Percentiles rank a stretch among this genome's conserved stretches.
These are phyloP conservation scores for Metschnikowia vanudenii DNA, from an alignment of 805 yeast genomes.

Conservation along the genomic window DNA sequence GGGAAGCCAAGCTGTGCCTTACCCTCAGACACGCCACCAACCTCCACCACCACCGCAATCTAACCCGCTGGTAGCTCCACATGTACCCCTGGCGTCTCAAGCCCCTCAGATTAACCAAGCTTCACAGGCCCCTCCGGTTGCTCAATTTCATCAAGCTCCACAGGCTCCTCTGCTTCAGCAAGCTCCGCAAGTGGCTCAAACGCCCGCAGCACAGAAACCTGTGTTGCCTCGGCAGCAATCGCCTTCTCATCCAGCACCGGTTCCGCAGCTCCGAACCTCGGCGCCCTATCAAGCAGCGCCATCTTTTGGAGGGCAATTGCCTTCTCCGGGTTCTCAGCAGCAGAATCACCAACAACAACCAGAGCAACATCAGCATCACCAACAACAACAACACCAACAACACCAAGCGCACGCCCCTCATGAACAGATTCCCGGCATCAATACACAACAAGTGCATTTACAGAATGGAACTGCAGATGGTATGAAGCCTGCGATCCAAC, in stretches of 20 bases:
- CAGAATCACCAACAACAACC: neutral
- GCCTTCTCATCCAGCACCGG: slow-evolving; percentile 18
- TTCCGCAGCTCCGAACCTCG: slow-evolving; percentile 5
- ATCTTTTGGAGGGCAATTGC: neutral
- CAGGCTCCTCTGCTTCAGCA: no score
- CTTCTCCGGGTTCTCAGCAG: neutral
- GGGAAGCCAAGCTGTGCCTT: slow-evolving; percentile 6
- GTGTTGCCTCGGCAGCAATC: neutral
- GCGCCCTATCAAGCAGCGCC: neutral
- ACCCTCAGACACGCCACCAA: slow-evolving; percentile 15
- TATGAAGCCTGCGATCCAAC: neutral
- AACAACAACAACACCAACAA: no score
- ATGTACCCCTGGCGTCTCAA: no score
- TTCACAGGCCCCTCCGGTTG: no score
- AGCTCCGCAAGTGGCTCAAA: slow-evolving; percentile 15
- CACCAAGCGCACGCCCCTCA: neutral
- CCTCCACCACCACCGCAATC: slow-evolving; percentile 19
- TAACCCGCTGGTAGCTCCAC: slow-evolving; percentile 1
- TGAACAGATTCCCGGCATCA: neutral
- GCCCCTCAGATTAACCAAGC: no score
- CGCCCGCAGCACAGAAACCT: neutral
- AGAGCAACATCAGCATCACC: neutral
- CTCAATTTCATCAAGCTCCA: no score
- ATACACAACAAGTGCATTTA: neutral
- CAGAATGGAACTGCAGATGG: neutral